Evolutionary conservation across 2,329 filamentous ascomycete species (phyloP).

Genomic region (Exophiala spinifera): DNA sequence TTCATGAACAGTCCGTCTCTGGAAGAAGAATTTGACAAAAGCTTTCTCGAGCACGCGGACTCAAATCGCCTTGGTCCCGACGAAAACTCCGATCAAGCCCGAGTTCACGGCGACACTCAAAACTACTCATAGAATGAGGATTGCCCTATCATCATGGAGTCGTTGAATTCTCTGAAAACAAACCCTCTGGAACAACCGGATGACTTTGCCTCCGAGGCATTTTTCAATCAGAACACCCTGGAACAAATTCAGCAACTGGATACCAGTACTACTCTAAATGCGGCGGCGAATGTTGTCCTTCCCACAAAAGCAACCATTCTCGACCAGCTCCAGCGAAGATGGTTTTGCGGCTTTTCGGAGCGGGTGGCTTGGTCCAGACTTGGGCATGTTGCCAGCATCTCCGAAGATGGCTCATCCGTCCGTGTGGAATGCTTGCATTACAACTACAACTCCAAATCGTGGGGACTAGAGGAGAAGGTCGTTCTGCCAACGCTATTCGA

Average conservation of each 20-base stretch:
- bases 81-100: too few relatives aligned
- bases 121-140: slow-evolving; percentile 1
- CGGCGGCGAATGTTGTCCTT: slow-evolving; percentile 16
- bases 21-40: background rate
- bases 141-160: slow-evolving; percentile 6
- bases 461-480: slow-evolving; percentile 17
- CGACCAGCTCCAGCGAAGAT: slow-evolving; percentile 18
- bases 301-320: slow-evolving; percentile 18
- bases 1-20: too few relatives aligned
- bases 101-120: background rate
- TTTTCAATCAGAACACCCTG: slow-evolving; percentile 25
- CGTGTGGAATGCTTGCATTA: slow-evolving; percentile 22
- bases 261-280: slow-evolving; percentile 12
- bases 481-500: slow-evolving; percentile 22
- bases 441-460: slow-evolving; percentile 16
- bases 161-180: background rate
- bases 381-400: slow-evolving; percentile 27
- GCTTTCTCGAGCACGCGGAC: background rate
- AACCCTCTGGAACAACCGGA: slow-evolving; percentile 16
- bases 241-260: slow-evolving; percentile 25
- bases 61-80: background rate
- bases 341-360: slow-evolving; percentile 23
- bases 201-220: slow-evolving; percentile 26
- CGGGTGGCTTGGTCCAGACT: slow-evolving; percentile 26
- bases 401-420: slow-evolving; percentile 23